Percentiles rank a stretch among this genome's conserved stretches.
Evolutionary conservation across 768 basidiomycete genomes (phyloP).

Genomic region (Dioszegia crocea): DNA sequence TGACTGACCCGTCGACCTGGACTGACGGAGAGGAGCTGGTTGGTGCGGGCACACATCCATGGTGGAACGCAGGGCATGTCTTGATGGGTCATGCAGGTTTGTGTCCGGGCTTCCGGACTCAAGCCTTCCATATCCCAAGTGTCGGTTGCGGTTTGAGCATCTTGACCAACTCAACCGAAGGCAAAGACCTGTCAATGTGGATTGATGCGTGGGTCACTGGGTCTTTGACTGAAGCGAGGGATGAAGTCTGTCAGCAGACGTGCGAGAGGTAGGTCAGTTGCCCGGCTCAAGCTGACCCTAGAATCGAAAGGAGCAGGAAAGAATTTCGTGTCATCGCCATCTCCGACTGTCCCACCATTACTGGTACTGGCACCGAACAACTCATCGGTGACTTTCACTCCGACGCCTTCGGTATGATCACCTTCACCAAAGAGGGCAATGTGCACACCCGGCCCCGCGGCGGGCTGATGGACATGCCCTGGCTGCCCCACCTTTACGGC

Average conservation of each 20-base stretch:
- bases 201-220: neutral
- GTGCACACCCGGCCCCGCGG: neutral
- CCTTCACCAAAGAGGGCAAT: neutral
- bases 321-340: neutral
- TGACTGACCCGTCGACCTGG: neutral
- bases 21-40: neutral
- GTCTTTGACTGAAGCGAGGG: neutral
- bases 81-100: neutral
- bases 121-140: neutral
- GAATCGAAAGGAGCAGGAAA: too few relatives aligned
- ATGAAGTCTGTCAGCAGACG: neutral
- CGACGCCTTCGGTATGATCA: neutral
- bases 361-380: neutral
- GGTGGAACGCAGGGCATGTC: neutral
- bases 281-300: too few relatives aligned
- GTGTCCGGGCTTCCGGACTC: neutral
- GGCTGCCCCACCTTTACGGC: conserved; percentile 3
- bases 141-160: neutral
- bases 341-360: neutral
- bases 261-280: too few relatives aligned
- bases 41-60: neutral
- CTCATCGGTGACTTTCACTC: conserved; percentile 2
- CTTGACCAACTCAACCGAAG: conserved; percentile 1
- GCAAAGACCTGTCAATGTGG: neutral
- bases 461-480: neutral